Evolutionary conservation across 2,329 filamentous ascomycete species (phyloP).

Genomic region (Trichophyton schoenleinii): DNA sequence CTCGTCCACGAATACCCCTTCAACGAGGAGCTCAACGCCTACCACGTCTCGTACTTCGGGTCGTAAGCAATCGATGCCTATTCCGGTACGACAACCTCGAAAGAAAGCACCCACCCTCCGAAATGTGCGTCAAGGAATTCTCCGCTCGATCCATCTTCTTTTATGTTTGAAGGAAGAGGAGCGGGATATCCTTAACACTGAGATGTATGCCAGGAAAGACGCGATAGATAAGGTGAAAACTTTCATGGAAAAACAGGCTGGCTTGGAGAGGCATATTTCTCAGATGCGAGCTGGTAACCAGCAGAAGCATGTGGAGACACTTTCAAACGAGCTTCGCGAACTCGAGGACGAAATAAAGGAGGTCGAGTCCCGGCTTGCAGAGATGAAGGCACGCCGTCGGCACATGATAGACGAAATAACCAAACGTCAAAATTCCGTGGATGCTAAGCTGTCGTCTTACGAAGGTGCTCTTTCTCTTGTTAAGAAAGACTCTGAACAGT

Average conservation of each 20-base stretch:
- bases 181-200: constrained; percentile 36
- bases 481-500: constrained; percentile 42
- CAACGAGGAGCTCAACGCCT: constrained; percentile 35
- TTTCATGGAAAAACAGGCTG: constrained; percentile 39
- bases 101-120: constrained; percentile 40
- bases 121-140: constrained; percentile 44
- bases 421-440: constrained; percentile 43
- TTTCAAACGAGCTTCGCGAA: constrained; percentile 39
- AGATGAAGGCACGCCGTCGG: constrained; percentile 44
- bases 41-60: constrained; percentile 20
- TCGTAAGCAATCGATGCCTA: constrained; percentile 24
- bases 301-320: constrained; percentile 30
- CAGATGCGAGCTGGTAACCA: constrained; percentile 37
- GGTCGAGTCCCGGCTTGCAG: constrained; percentile 43
- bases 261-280: constrained; percentile 40
- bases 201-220: constrained; percentile 33
- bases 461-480: constrained; percentile 43
- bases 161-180: constrained; percentile 46
- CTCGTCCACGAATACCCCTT: constrained; percentile 30
- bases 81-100: constrained; percentile 28
- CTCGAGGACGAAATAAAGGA: constrained; percentile 46
- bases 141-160: constrained; percentile 44
- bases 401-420: constrained; percentile 42
- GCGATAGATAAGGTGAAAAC: constrained; percentile 40
- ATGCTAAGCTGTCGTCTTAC: constrained; percentile 48